A percentile compares a stretch with the other conserved stretches of the same genome.
Conservation (phyloP, 768 basidiomycete species). For the Mycena epipterygia region DNA sequence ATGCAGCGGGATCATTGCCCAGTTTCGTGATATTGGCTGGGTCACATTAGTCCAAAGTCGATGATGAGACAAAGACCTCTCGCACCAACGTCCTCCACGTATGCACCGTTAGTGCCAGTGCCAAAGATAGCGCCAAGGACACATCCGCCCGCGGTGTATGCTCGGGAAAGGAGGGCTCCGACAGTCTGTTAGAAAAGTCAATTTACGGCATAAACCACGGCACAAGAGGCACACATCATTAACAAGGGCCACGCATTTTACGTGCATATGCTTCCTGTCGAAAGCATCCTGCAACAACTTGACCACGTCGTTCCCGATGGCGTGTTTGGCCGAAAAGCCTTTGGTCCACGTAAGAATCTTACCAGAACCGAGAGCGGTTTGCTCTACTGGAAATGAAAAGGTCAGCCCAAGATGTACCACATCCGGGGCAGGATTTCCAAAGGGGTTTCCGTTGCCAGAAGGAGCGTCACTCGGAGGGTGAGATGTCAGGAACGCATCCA, state of each 20-base stretch:
- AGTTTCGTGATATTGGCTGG: conserved; percentile 87
- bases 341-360: conserved; percentile 96
- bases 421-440: conserved; percentile 42
- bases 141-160: conserved; percentile 94
- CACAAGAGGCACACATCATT: conserved; percentile 78
- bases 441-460: conserved; percentile 38
- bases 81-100: conserved; percentile 85
- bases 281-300: conserved; percentile 87
- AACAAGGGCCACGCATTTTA: conserved; percentile 84
- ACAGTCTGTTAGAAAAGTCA: conserved; percentile 77
- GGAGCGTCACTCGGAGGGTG: conserved; percentile 62
- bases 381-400: conserved; percentile 98
- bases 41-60: background rate
- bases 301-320: conserved; percentile 84
- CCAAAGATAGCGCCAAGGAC: conserved; percentile 95
- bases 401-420: conserved; percentile 85
- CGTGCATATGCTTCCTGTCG: conserved; percentile 85
- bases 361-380: conserved; percentile 92
- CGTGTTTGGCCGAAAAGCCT: conserved; percentile 86
- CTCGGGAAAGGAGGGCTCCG: conserved; percentile 92
- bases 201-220: conserved; percentile 13
- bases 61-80: background rate
- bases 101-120: conserved; percentile 98
- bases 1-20: conserved; percentile 69
- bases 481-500: conserved; percentile 91